Evolutionary conservation across 768 basidiomycete species (phyloP).

Genomic region (Scleroderma citrinum): DNA sequence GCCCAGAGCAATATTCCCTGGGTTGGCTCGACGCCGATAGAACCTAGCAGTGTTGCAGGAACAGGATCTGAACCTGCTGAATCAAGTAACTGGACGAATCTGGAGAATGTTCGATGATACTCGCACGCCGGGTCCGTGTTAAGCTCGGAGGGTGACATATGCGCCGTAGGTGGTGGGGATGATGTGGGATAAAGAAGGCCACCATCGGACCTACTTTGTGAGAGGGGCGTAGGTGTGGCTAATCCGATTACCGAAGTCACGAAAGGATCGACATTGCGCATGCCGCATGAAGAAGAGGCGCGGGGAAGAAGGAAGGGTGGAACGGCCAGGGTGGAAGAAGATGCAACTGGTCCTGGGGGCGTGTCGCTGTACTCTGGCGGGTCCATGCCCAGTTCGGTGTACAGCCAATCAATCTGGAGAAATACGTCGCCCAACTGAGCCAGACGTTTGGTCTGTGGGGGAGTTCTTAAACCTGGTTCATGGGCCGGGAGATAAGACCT

Average conservation of each 20-base stretch:
- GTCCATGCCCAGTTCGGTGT: conserved; percentile 73
- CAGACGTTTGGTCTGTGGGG: conserved; percentile 58
- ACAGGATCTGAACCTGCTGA: conserved; percentile 16
- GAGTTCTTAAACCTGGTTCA: conserved; percentile 1
- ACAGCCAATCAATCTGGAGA: conserved; percentile 75
- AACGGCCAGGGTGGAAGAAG: conserved; percentile 36
- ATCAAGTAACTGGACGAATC: conserved; percentile 58
- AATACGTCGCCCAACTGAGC: conserved; percentile 57
- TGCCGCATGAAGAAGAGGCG: conserved; percentile 34
- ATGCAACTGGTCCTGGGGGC: conserved; percentile 20
- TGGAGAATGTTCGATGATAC: conserved; percentile 55
- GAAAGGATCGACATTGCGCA: conserved; percentile 21
- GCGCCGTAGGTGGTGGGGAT: conserved; percentile 9
- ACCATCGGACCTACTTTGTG: conserved; percentile 30
- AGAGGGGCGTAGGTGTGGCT: conserved; percentile 45
- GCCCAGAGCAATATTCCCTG: conserved; percentile 72
- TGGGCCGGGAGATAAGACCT: conserved; percentile 26
- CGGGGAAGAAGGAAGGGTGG: conserved; percentile 36
- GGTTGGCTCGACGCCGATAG: conserved; percentile 66
- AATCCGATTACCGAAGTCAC: conserved; percentile 12
- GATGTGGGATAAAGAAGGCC: conserved; percentile 31
- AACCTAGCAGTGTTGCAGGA: conserved; percentile 20
- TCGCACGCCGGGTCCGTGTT: conserved; percentile 23
- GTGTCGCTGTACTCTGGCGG: conserved; percentile 51
- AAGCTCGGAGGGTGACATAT: conserved; percentile 8